Evolutionary conservation across 1,284 basidiomycete genomes (phyloP), one percentile per base, ranked within the genome.

Genomic region (Leucoagaricus sp.): DNA sequence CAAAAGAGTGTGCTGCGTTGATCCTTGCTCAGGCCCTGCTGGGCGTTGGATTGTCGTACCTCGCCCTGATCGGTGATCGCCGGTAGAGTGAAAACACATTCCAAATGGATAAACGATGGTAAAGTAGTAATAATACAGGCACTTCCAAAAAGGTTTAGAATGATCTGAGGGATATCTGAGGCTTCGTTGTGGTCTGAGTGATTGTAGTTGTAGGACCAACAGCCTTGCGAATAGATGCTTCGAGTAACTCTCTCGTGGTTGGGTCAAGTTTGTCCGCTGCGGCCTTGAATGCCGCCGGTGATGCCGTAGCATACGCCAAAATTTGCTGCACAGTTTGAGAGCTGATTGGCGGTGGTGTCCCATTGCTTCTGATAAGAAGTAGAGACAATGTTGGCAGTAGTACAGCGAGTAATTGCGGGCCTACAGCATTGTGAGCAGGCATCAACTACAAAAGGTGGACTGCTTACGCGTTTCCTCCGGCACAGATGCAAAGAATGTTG

Each of bases 211-310:
- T 59, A 23, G 69, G 69, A 23, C 84, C 86, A 0, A 96, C 79
- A 4, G 87, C 88, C 51, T 87, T 86, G 59, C 95, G 80, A 33
- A 98, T 84, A 0, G 90, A 87, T 36, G 80, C 79, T 69, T 98
- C 96, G 51, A 98, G 72, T 17, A 81, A 70, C 36, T 88, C 85
- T 54, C 85, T 75, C 15, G 81, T 79, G 0, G 79, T 71, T 7
- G 78, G 71, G 15, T 89, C 84, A 49, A 98, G 78, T 34, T 84
- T 85, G 2, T 75, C 80, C 3, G 92, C 90, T 1, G 91, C 94
- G 49, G 94, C 91, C 69, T 93, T 95, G 82, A 98, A 98, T 15
- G 90, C 83, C 3, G 75, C 70, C 0, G 95, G 91, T 2, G 88
- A 83, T 0, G 80, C 74, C 0, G 90, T 83, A 0, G 95, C 96